Conservation (phyloP, 306 rosid species). For the Vachellia pachyceras region DNA sequence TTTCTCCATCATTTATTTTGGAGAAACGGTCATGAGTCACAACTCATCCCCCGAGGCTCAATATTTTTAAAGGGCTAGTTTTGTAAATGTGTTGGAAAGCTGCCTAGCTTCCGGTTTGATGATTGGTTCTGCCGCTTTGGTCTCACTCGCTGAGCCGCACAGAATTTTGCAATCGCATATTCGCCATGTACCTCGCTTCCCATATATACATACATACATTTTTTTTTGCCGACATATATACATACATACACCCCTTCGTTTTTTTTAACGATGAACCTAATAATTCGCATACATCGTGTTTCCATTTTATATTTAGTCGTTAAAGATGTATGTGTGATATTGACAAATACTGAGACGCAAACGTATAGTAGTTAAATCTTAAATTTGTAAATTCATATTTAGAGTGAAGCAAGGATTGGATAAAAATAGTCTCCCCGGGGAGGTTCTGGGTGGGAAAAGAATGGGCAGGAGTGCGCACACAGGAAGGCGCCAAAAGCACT, state of each 20-base stretch:
- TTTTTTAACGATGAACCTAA: neutral
- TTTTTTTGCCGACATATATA: too few species aligned
- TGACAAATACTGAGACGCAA: neutral
- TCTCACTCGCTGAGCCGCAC: neutral
- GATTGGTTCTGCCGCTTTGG: neutral
- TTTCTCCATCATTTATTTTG: neutral
- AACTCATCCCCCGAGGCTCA: neutral
- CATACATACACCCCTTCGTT: neutral
- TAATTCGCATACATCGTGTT: neutral
- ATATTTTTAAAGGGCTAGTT: neutral
- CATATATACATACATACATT: neutral
- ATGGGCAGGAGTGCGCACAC: neutral
- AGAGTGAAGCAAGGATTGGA: neutral
- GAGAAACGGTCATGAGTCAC: neutral
- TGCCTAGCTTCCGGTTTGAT: neutral
- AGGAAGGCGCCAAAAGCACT: conserved; percentile 28
- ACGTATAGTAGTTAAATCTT: neutral
- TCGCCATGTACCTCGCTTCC: neutral
- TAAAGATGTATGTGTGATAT: neutral
- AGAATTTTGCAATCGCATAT: neutral
- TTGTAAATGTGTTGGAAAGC: neutral
- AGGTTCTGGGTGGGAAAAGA: neutral
- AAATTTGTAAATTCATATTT: too few species aligned
- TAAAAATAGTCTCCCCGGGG: neutral
- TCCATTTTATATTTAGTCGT: neutral